A percentile compares a stretch with the other conserved stretches of the same genome.
These are phyloP conservation scores for Ascochyta lentis DNA, from an alignment of 2,329 filamentous ascomycete species.

Conservation along the genomic window DNA sequence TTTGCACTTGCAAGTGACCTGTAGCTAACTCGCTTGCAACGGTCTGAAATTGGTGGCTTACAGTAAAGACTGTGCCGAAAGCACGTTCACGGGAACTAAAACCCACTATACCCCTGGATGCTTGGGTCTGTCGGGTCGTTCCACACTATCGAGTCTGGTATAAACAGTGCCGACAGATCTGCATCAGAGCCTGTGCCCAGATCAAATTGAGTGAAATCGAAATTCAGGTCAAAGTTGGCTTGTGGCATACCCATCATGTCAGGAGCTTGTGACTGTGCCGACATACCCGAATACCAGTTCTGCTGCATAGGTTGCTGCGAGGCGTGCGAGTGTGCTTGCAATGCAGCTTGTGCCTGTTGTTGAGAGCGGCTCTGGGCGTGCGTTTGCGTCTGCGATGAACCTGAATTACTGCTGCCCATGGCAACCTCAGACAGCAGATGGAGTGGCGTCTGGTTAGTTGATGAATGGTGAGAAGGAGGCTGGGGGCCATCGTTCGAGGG, in stretches of 20 bases:
- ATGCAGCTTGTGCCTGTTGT: constrained; percentile 34
- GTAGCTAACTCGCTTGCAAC: constrained; percentile 1
- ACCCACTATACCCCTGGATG: constrained; percentile 21
- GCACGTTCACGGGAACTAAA: background rate
- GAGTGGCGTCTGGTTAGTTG: constrained; percentile 46
- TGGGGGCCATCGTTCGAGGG: constrained; percentile 25
- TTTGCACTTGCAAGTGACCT: background rate
- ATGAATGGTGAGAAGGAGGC: constrained; percentile 32
- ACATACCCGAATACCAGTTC: constrained; percentile 39
- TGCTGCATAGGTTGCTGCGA: constrained; percentile 30
- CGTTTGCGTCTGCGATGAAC: constrained; percentile 13
- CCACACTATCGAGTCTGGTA: constrained; percentile 47
- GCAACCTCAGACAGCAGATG: constrained; percentile 51
- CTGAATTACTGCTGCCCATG: constrained; percentile 42
- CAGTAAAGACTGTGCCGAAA: background rate
- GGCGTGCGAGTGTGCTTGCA: constrained; percentile 35
- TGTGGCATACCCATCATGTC: constrained; percentile 39
- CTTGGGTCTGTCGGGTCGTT: constrained; percentile 27
- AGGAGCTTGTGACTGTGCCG: constrained; percentile 20
- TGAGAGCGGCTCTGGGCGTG: constrained; percentile 21
- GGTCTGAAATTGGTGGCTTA: constrained; percentile 4
- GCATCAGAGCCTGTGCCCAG: constrained; percentile 46
- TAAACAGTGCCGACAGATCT: constrained; percentile 45
- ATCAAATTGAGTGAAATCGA: constrained; percentile 48
- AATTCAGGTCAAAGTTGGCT: constrained; percentile 42